A percentile compares a stretch with the other conserved stretches of the same genome.
phyloP scores from a whole-genome alignment of 2,329 filamentous ascomycete genomes.

The Diaporthe citriasiana region DNA sequence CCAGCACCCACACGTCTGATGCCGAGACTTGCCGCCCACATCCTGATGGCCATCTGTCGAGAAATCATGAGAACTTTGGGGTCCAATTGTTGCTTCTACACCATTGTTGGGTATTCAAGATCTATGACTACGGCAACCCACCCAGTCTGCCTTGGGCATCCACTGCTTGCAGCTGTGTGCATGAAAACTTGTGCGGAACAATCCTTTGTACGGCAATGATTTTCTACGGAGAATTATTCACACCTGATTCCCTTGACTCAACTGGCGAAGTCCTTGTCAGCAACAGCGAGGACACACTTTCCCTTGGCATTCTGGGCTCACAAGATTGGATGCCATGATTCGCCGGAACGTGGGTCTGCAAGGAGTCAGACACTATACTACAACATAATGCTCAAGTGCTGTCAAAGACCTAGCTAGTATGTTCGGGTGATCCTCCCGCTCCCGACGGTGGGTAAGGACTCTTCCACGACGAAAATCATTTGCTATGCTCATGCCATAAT shows the following conservation, averaged over 20 bases:
- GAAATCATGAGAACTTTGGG: constrained; percentile 5
- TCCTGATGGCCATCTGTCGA: background rate
- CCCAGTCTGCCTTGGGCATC: constrained; percentile 9
- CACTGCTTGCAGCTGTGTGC: background rate
- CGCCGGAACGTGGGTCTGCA: constrained; percentile 4
- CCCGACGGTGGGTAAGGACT: constrained; percentile 5
- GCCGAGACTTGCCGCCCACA: constrained; percentile 23
- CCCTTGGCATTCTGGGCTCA: background rate
- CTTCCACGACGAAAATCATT: background rate
- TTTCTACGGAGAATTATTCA: constrained; percentile 15
- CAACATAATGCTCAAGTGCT: background rate
- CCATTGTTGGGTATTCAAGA: background rate
- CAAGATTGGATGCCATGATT: background rate
- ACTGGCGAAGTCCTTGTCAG: background rate
- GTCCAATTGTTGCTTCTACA: background rate
- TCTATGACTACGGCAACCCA: background rate
- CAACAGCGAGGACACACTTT: background rate
- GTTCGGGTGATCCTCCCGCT: constrained; percentile 24
- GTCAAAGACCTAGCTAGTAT: background rate
- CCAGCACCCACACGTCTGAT: background rate
- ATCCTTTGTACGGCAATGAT: constrained; percentile 5
- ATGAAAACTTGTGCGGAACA: constrained; percentile 7
- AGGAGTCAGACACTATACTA: constrained; percentile 4
- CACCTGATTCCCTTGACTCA: constrained; percentile 20
- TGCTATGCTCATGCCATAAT: background rate